Percentiles rank a stretch among this genome's conserved stretches.
phyloP scores from a whole-genome alignment of 2,329 filamentous ascomycete species.

The Dothideomycetes sp. region DNA sequence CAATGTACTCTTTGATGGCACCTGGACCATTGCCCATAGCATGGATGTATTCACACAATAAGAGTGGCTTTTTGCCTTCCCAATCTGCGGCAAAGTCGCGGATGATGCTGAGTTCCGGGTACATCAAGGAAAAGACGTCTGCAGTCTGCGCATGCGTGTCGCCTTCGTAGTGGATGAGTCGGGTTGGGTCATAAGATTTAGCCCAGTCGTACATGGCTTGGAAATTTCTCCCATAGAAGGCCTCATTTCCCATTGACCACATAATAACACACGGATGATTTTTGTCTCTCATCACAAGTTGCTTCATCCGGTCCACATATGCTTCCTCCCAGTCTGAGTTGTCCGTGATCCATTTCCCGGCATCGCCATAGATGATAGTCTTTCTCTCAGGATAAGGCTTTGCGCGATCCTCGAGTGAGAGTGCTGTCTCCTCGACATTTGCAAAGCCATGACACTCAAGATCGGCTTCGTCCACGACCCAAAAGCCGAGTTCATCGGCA shows the following conservation, averaged over 20 bases:
- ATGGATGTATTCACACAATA: constrained; percentile 45
- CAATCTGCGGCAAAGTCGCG: constrained; percentile 33
- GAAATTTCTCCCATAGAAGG: constrained; percentile 60
- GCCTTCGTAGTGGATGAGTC: constrained; percentile 57
- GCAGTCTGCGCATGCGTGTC: constrained; percentile 48
- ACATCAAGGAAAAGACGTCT: constrained; percentile 61
- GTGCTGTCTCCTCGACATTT: constrained; percentile 21
- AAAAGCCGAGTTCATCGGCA: constrained; percentile 55
- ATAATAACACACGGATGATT: constrained; percentile 61
- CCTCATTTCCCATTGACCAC: constrained; percentile 65
- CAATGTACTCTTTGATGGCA: constrained; percentile 55
- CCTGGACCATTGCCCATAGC: constrained; percentile 70
- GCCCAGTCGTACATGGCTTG: constrained; percentile 55
- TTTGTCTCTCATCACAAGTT: constrained; percentile 57
- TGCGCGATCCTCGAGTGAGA: constrained; percentile 8
- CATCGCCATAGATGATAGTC: constrained; percentile 41
- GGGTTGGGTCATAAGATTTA: constrained; percentile 44
- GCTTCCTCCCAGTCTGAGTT: constrained; percentile 51
- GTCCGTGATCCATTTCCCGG: constrained; percentile 49
- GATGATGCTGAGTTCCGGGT: constrained; percentile 44
- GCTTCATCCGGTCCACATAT: constrained; percentile 56
- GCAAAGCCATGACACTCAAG: constrained; percentile 37
- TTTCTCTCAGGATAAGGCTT: constrained; percentile 46
- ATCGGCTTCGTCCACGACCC: constrained; percentile 49
- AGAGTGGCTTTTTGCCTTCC: constrained; percentile 41